These are phyloP conservation scores for Ascobolus immersus DNA, from an alignment of 495 filamentous ascomycete genomes.

Conservation along the genomic window DNA sequence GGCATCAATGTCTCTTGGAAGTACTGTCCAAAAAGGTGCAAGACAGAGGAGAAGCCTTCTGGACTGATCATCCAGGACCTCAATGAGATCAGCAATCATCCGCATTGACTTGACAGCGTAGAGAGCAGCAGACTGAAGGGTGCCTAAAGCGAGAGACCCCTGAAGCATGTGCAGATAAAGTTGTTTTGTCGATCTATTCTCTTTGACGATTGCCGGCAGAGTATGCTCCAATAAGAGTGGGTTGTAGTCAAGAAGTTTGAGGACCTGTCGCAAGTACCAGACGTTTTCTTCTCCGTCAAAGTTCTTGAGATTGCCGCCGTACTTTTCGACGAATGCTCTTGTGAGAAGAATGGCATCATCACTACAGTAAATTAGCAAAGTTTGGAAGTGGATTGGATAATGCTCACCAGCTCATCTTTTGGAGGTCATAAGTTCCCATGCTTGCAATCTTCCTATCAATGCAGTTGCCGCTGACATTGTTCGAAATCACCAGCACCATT, in stretches of 20 bases:
- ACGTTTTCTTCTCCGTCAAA: conserved; percentile 4
- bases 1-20: conserved; percentile 7
- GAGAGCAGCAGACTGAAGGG: neutral
- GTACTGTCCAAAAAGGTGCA: conserved; percentile 6
- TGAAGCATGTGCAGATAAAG: conserved; percentile 7
- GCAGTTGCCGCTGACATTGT: conserved; percentile 6
- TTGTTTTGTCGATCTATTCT: conserved; percentile 1
- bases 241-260: conserved; percentile 6
- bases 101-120: conserved; percentile 3
- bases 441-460: conserved; percentile 7
- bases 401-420: conserved; percentile 1
- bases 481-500: conserved; percentile 6
- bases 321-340: neutral
- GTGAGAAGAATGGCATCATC: conserved; percentile 4
- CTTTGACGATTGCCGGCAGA: conserved; percentile 4
- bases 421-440: conserved; percentile 6
- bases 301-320: conserved; percentile 3
- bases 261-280: conserved; percentile 5
- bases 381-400: too few species aligned
- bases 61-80: conserved; percentile 4
- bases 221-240: conserved; percentile 7
- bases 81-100: conserved; percentile 2
- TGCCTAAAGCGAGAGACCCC: conserved; percentile 2
- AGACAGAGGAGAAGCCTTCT: conserved; percentile 6
- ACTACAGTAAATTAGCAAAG: too few species aligned